Evolutionary conservation across 2,329 filamentous ascomycete genomes (phyloP), one percentile per base, ranked within the genome.

Genomic region (Domatiomyces catenatus): DNA sequence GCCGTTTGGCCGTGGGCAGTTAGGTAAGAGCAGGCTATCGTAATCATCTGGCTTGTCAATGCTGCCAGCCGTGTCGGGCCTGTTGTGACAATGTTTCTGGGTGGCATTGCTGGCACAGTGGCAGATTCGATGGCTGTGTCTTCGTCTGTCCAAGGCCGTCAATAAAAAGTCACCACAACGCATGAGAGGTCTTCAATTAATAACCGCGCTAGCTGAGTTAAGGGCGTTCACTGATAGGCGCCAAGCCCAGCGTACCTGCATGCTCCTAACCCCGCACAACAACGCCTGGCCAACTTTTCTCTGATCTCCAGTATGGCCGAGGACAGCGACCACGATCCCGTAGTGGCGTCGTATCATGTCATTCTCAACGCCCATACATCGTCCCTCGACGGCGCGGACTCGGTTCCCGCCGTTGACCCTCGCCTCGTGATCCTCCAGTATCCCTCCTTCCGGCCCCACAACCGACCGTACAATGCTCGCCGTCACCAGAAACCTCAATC

Each of bases 391-490:
- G 47, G 24, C 15, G 45, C 50, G 46, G 20, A 42, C 24, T 45
- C 43, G 17, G 44, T 47, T 22, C 20, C 22, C 3, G 26, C 45
- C 8, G 22, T 24, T 8, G 18, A 8, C 12, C 49, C 54, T 20
- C 76, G 82, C 58, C 77, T 88, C 53, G 83, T 90, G 60, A 77
- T 96, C 56, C 77, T 98, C 45, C 89, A 96, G 70, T 93, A 94
- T 66, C 83, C 89, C 22, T 68, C 71, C 54, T 89, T 89, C 68
- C 84, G 86, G 55, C 73, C 74, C 42, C 72, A 79, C 52, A 72
- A 77, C 42, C 75, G 82, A 55, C 74, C 77, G 5, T 83, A 84
- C 67, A 76, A 76, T 50, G 73, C 77, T 19, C 63, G 68, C 10
- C 67, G 70, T 48, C 68, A 70, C 15, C 72, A 76, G 26, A 72